Conservation (phyloP, 2,329 filamentous ascomycete genomes). For the Aspergillus awamori region DNA sequence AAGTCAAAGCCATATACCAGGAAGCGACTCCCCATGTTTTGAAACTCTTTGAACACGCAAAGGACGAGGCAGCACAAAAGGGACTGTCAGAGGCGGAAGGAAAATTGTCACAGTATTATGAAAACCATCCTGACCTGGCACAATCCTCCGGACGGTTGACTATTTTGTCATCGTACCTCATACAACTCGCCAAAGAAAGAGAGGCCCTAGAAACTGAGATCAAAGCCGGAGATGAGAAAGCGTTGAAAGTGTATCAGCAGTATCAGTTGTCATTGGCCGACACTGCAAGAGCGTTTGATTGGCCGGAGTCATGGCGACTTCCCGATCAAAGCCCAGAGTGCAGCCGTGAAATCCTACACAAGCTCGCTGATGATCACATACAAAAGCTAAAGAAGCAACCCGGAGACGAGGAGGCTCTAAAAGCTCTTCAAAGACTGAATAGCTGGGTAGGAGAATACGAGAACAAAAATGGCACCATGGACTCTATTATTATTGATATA, state of each 20-base stretch:
- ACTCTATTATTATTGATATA: neutral
- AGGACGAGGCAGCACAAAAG: neutral
- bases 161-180: no score
- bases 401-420: neutral
- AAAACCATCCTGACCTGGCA: neutral
- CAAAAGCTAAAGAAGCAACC: neutral
- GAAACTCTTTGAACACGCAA: neutral
- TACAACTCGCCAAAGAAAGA: neutral
- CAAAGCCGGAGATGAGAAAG: neutral
- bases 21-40: neutral
- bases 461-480: neutral
- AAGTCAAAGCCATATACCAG: neutral
- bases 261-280: neutral
- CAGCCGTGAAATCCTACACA: neutral
- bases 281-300: neutral
- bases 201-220: neutral
- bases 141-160: accelerated
- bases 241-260: neutral
- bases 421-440: neutral
- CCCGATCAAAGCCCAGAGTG: neutral
- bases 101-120: neutral
- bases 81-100: neutral
- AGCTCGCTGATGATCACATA: neutral
- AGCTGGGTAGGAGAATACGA: neutral
- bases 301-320: neutral